Percentiles rank a stretch among this genome's conserved stretches.
Conservation (phyloP, 805 yeast species). For the Candida dajiaensis region DNA sequence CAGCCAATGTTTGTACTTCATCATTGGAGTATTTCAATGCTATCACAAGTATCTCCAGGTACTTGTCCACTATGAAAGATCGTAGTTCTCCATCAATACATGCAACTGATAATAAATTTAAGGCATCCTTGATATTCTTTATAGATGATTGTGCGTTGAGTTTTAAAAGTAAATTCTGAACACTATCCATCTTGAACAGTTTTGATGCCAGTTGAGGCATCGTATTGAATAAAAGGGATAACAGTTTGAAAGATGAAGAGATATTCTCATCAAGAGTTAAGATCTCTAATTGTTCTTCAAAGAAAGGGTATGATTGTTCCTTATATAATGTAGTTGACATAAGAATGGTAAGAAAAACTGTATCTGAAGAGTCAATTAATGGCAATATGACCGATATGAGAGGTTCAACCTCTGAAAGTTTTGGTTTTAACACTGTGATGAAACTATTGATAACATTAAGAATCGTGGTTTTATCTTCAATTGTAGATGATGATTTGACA, state of each 20-base stretch:
- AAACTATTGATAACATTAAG: constrained; percentile 21
- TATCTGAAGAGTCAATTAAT: constrained; percentile 6
- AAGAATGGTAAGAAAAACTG: constrained; percentile 11
- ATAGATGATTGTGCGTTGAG: constrained; percentile 4
- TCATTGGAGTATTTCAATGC: constrained; percentile 24
- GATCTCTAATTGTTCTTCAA: constrained; percentile 16
- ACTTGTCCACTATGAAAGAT: constrained; percentile 38
- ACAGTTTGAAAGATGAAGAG: constrained; percentile 19
- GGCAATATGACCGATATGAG: constrained; percentile 10
- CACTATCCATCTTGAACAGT: constrained; percentile 23
- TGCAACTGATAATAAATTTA: constrained; percentile 36
- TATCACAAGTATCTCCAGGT: constrained; percentile 33
- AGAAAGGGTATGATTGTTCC: constrained; percentile 5
- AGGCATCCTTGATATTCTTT: constrained; percentile 20
- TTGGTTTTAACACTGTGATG: constrained; percentile 22
- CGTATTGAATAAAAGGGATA: constrained; percentile 14
- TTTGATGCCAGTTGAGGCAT: constrained; percentile 4
- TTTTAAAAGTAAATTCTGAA: constrained; percentile 22
- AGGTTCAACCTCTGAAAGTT: constrained; percentile 9
- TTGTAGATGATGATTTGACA: constrained; percentile 2
- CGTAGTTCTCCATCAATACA: constrained; percentile 49
- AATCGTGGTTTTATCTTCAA: neutral
- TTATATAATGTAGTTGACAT: constrained; percentile 8
- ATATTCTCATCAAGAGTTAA: constrained; percentile 20
- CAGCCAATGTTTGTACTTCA: constrained; percentile 29